Conservation (phyloP, 345 rosid genomes). For the Boechera divaricarpa region DNA sequence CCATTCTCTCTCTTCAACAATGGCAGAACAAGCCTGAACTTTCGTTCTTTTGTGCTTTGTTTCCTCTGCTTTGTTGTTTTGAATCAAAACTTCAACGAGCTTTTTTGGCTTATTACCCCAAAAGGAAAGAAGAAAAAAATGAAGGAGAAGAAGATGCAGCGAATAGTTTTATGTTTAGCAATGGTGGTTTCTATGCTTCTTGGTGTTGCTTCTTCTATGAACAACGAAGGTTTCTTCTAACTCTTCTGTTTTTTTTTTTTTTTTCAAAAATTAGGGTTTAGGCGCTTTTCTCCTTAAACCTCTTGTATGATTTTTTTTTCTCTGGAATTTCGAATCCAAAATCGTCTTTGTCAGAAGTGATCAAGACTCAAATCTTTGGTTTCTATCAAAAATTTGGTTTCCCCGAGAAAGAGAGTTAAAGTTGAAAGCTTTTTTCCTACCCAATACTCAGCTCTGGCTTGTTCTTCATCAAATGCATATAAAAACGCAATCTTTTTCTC, state of each 20-base stretch:
- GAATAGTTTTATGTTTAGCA: constrained; percentile 28
- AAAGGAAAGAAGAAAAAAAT: constrained; percentile 24
- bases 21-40: constrained; percentile 28
- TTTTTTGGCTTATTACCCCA: constrained; percentile 26
- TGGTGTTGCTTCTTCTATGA: constrained; percentile 55
- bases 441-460: constrained; percentile 32
- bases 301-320: not conserved
- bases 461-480: constrained; percentile 13
- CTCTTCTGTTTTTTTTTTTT: not conserved
- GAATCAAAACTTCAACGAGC: not conserved
- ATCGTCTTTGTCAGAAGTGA: not conserved
- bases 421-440: constrained; percentile 25
- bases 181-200: constrained; percentile 41
- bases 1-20: constrained; percentile 35
- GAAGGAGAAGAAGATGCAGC: constrained; percentile 41
- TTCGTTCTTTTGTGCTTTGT: constrained; percentile 17
- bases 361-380: not conserved
- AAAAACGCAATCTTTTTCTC: constrained; percentile 21
- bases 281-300: not conserved
- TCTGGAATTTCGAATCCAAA: not conserved
- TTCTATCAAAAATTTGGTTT: constrained; percentile 19
- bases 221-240: constrained; percentile 57
- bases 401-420: constrained; percentile 35
- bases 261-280: not conserved
- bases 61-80: constrained; percentile 27